Percentiles rank a stretch among this genome's conserved stretches.
phyloP scores from a whole-genome alignment of 768 basidiomycete genomes.

The Serendipita indica region DNA sequence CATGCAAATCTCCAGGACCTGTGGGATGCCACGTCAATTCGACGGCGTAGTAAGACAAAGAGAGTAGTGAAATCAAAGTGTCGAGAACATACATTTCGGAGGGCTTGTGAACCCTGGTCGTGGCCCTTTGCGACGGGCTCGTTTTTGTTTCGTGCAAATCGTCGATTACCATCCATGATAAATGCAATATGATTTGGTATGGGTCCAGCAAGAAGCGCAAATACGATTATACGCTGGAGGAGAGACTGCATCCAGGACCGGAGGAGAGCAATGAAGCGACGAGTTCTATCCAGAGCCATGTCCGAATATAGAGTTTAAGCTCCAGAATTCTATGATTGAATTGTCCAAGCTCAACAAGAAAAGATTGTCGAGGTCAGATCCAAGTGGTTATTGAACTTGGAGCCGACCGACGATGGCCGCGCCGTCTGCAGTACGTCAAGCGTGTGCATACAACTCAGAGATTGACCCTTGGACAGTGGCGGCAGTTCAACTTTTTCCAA shows the following conservation, averaged over 20 bases:
- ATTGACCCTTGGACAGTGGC: conserved; percentile 40
- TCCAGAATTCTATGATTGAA: too few species aligned
- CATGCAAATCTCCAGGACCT: conserved; percentile 81
- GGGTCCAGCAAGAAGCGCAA: conserved; percentile 64
- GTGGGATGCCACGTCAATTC: neutral
- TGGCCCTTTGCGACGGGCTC: conserved; percentile 67
- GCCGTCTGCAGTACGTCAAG: neutral
- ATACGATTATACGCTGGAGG: conserved; percentile 36
- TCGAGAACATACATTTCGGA: conserved; percentile 71
- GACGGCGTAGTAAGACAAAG: conserved; percentile 19
- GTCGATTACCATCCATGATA: conserved; percentile 40
- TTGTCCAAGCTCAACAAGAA: too few species aligned
- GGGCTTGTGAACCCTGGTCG: conserved; percentile 62
- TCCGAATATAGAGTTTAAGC: too few species aligned
- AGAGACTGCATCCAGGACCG: neutral
- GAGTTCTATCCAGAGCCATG: neutral
- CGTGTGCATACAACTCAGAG: neutral
- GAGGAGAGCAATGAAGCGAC: neutral
- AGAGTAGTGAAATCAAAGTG: too few species aligned
- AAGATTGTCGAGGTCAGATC: neutral
- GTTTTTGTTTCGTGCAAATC: conserved; percentile 31
- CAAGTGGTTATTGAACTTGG: neutral
- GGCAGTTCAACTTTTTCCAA: conserved; percentile 86
- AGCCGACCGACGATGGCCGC: neutral
- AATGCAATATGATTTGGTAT: conserved; percentile 85